Evolutionary conservation across 2,329 filamentous ascomycete genomes (phyloP), one percentile per base, ranked within the genome.

Genomic region (Aspergillus japonicus): DNA sequence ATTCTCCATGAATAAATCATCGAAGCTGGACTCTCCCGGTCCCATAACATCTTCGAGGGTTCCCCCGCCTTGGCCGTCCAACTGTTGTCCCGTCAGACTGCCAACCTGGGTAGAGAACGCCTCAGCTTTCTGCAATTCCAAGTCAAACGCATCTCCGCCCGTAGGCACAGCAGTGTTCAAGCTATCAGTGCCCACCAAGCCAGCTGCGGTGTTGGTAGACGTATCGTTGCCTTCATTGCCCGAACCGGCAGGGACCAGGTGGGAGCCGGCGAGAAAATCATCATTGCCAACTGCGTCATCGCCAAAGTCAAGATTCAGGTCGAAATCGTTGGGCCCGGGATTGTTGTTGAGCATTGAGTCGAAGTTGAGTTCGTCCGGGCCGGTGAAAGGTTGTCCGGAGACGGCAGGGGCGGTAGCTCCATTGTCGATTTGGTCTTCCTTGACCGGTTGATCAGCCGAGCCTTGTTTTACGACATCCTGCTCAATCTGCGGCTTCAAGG

Each of bases 21-120:
- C 78, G 58, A 81, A 80, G 60, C 73, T 78, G 19, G 78, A 80
- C 63, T 77, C 74, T 14, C 74, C 76, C 6, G 73, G 75, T 2
- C 67, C 73, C 66, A 78, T 75, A 24, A 74, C 65, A 63, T 75
- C 71, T 11, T 74, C 74, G 24, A 67, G 68, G 19, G 65, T 68
- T 14, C 62, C 68, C 14, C 66, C 63, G 31, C 60, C 58, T 39
- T 63, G 62, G n/a, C 55, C 49, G 21, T 63, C 64, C 7, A 58
- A 48, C n/a, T 42, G 21, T 24, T 60, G 61, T 31, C 57, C 61
- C 14, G 60, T 59, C 57, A 68, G 63, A 47, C 62, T 64, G 14
- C 48, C 56, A 10, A 39, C 21, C 55, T 69, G 65, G 50, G 61
- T 64, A 12, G 66, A 50, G 50, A 71, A 68, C n/a, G 59, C 62